Conservation (phyloP, 805 yeast genomes). For the Barnettozyma siamensis region DNA sequence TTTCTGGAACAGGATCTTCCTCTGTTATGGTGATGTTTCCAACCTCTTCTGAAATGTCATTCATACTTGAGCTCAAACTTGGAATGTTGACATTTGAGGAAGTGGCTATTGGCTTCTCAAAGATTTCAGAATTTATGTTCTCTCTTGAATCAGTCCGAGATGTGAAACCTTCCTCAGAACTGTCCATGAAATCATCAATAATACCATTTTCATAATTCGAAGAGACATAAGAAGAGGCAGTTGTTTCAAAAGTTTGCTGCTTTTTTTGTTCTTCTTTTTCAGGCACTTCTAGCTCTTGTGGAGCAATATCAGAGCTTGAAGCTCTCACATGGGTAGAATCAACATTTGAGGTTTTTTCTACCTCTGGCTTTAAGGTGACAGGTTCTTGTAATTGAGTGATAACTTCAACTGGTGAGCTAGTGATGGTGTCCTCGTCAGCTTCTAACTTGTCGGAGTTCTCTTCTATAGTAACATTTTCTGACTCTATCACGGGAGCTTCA, state of each 20-base stretch:
- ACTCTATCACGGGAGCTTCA: not conserved
- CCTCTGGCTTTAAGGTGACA: slow-evolving; percentile 10
- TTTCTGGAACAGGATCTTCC: slow-evolving; percentile 9
- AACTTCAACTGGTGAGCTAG: not conserved
- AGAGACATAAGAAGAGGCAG: slow-evolving; percentile 16
- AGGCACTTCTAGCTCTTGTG: slow-evolving; percentile 7
- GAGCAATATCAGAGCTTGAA: slow-evolving; percentile 10
- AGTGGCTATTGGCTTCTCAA: slow-evolving; percentile 25
- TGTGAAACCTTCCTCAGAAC: slow-evolving; percentile 15
- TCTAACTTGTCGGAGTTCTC: too few species aligned
- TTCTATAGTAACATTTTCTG: not conserved
- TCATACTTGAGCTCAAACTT: slow-evolving; percentile 18
- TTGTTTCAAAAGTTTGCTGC: not conserved
- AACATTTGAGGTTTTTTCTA: not conserved
- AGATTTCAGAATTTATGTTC: slow-evolving; percentile 9
- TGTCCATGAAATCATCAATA: slow-evolving; percentile 21
- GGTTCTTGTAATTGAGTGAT: slow-evolving; percentile 9
- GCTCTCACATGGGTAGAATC: slow-evolving; percentile 1
- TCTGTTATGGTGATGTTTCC: slow-evolving; percentile 23
- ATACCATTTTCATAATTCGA: slow-evolving; percentile 23
- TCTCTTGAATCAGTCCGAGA: slow-evolving; percentile 4
- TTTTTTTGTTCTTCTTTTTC: not conserved
- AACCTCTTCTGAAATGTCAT: slow-evolving; percentile 18
- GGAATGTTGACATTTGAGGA: slow-evolving; percentile 25
- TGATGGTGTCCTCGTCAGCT: not conserved